These are phyloP conservation scores for Heritiera littoralis DNA, from an alignment of 345 rosid species.

Conservation along the genomic window DNA sequence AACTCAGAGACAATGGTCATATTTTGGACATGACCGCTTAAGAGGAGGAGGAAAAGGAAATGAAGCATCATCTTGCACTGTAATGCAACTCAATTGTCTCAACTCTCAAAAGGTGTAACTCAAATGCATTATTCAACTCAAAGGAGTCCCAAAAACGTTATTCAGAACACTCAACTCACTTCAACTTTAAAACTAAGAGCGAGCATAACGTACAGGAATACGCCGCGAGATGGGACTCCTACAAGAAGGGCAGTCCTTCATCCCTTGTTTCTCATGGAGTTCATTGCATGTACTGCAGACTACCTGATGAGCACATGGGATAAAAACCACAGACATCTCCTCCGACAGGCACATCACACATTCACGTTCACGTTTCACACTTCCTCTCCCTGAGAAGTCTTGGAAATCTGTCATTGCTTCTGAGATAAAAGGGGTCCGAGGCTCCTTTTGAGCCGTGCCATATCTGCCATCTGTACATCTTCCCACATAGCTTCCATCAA, in stretches of 20 bases:
- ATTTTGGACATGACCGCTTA: too few species aligned
- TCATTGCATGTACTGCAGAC: conserved; percentile 52
- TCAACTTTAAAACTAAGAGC: conserved; percentile 32
- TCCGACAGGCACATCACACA: conserved; percentile 88
- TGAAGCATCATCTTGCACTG: too few species aligned
- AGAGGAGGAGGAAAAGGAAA: too few species aligned
- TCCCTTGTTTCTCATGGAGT: conserved; percentile 54
- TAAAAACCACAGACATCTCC: conserved; percentile 57
- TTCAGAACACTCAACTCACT: conserved; percentile 39
- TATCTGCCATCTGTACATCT: conserved; percentile 31
- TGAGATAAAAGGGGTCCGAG: conserved; percentile 25
- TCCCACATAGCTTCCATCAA: conserved; percentile 52
- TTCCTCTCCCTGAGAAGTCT: conserved; percentile 36
- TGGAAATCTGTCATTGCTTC: conserved; percentile 33
- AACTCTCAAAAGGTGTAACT: conserved; percentile 22
- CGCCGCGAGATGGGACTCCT: conserved; percentile 51
- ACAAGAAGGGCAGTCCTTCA: conserved; percentile 63
- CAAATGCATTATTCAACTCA: conserved; percentile 43
- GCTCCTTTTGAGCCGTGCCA: conserved; percentile 35
- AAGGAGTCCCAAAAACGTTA: conserved; percentile 39
- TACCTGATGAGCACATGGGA: conserved; percentile 70
- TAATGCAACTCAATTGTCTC: too few species aligned
- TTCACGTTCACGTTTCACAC: conserved; percentile 71
- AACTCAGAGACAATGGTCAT: too few species aligned
- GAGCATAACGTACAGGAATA: conserved; percentile 45